phyloP scores from a whole-genome alignment of 2,329 filamentous ascomycete species.

The Septoria petroselini region DNA sequence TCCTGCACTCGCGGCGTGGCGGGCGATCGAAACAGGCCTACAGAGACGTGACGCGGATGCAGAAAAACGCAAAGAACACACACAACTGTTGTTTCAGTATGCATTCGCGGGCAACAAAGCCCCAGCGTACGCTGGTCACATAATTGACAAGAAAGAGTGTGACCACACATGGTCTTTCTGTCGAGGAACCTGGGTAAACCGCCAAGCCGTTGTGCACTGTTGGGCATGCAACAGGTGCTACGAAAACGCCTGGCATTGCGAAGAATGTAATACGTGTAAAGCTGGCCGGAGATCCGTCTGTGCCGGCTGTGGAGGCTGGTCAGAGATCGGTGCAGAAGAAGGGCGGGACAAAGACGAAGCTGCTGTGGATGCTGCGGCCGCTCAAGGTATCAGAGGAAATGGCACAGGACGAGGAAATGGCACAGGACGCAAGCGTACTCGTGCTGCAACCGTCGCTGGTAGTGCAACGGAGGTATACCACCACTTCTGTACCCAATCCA shows the following conservation, averaged over 20 bases:
- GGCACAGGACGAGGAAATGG: too few species aligned
- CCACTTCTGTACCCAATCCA: too few species aligned
- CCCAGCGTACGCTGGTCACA: background rate
- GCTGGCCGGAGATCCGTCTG: background rate
- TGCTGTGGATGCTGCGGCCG: background rate
- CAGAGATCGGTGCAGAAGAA: background rate
- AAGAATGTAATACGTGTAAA: conserved; percentile 2
- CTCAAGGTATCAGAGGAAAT: background rate
- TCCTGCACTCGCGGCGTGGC: background rate
- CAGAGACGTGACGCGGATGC: background rate
- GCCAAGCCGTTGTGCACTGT: conserved; percentile 2
- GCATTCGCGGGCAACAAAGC: background rate
- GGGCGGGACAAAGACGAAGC: background rate
- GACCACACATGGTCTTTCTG: conserved; percentile 13
- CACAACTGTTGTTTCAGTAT: background rate
- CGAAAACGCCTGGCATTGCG: conserved; percentile 12
- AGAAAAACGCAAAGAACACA: background rate
- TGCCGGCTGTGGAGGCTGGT: conserved; percentile 9
- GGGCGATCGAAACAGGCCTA: background rate
- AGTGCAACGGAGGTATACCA: background rate
- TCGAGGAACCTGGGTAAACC: background rate
- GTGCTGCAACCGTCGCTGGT: background rate
- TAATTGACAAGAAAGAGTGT: too few species aligned
- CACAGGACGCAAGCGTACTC: background rate
- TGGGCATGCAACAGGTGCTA: conserved; percentile 7